A percentile compares a stretch with the other conserved stretches of the same genome.
Evolutionary conservation across 2,329 filamentous ascomycete species (phyloP).

Genomic region (Claviceps purpurea): DNA sequence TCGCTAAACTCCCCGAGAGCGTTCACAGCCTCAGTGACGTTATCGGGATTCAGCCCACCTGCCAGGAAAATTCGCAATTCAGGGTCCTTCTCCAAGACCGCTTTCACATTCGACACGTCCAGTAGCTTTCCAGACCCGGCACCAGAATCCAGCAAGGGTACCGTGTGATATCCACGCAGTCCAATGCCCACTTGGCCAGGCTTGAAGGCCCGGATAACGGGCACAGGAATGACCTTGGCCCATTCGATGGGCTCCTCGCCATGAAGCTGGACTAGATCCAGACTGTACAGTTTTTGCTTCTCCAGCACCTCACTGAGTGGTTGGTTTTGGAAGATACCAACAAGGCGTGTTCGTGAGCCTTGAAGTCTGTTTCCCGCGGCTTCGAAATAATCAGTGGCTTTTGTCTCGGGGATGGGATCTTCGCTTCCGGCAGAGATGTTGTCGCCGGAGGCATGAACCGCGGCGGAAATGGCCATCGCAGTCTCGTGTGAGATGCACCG

Average conservation of each 20-base stretch:
- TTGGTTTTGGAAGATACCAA: constrained; percentile 91
- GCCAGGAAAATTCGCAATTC: constrained; percentile 70
- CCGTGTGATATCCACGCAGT: constrained; percentile 64
- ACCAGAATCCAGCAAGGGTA: constrained; percentile 79
- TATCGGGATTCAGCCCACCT: constrained; percentile 69
- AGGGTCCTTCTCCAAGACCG: constrained; percentile 50
- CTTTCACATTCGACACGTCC: constrained; percentile 56
- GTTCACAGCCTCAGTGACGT: constrained; percentile 54
- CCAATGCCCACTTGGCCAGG: constrained; percentile 61
- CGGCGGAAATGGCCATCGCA: constrained; percentile 66
- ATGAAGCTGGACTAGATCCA: constrained; percentile 89
- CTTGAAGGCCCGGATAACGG: constrained; percentile 76
- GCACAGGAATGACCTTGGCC: constrained; percentile 78
- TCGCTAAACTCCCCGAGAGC: constrained; percentile 45
- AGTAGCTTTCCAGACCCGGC: constrained; percentile 70
- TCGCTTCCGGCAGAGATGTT: constrained; percentile 21
- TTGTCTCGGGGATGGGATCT: constrained; percentile 13
- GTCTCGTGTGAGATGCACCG: constrained; percentile 68
- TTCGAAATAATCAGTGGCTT: constrained; percentile 59
- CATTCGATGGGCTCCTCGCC: constrained; percentile 88
- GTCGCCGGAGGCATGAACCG: constrained; percentile 56
- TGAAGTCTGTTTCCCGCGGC: constrained; percentile 33
- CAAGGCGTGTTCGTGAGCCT: constrained; percentile 56
- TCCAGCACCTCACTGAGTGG: constrained; percentile 69
- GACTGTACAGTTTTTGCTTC: constrained; percentile 58